A percentile compares a stretch with the other conserved stretches of the same genome.
phyloP scores from a whole-genome alignment of 805 yeast species.

The Candida suzukii region DNA sequence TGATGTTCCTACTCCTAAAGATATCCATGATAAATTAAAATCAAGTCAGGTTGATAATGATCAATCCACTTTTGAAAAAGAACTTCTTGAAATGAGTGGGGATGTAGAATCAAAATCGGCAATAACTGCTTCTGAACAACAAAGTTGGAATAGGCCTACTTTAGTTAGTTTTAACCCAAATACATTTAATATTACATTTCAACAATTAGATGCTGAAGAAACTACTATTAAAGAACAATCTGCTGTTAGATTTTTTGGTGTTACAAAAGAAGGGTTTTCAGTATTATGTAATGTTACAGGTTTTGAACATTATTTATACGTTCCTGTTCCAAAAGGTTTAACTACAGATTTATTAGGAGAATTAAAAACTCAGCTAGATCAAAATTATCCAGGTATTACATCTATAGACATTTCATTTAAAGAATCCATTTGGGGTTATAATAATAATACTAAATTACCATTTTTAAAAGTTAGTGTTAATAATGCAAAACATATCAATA shows the following conservation, averaged over 20 bases:
- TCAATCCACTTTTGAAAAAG: slow-evolving; percentile 47
- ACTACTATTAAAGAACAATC: slow-evolving; percentile 49
- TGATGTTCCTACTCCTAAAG: background rate
- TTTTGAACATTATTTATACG: slow-evolving; percentile 83
- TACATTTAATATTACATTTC: slow-evolving; percentile 58
- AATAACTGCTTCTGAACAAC: too few relatives aligned
- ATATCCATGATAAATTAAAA: slow-evolving; percentile 10
- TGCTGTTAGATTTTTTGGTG: slow-evolving; percentile 83
- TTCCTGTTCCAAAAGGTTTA: slow-evolving; percentile 83
- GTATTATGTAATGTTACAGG: slow-evolving; percentile 87
- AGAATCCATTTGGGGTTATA: slow-evolving; percentile 92
- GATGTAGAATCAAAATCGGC: slow-evolving; percentile 22
- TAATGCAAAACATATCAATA: slow-evolving; percentile 60
- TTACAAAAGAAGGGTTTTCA: slow-evolving; percentile 81
- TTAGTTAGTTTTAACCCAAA: slow-evolving; percentile 45
- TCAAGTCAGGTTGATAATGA: slow-evolving; percentile 24
- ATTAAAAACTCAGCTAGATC: slow-evolving; percentile 39
- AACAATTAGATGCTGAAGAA: slow-evolving; percentile 95
- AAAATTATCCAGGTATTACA: slow-evolving; percentile 49
- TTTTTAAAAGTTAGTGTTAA: slow-evolving; percentile 68
- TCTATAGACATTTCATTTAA: slow-evolving; percentile 60
- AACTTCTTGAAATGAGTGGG: slow-evolving; percentile 36
- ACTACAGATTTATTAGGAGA: slow-evolving; percentile 42
- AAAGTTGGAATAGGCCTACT: slow-evolving; percentile 46
- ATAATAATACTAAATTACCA: slow-evolving; percentile 69